phyloP scores from a whole-genome alignment of 805 yeast species.

The Lachancea nothofagi region DNA sequence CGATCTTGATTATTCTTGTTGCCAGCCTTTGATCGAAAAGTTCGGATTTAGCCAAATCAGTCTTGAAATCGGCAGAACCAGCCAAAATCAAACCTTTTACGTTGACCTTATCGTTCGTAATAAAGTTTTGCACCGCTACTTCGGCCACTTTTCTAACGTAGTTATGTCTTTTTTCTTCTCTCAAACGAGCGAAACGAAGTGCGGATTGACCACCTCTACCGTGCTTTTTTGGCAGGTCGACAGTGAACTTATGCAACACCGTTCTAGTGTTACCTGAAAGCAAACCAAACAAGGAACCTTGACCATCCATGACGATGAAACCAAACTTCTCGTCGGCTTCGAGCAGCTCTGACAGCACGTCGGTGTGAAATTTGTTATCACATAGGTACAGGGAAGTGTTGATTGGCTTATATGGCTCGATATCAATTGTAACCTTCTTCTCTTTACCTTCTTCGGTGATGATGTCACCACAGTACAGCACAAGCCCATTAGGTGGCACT shows the following conservation, averaged over 20 bases:
- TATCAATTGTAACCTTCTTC: conserved; percentile 92
- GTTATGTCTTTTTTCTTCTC: conserved; percentile 99
- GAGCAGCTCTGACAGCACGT: conserved; percentile 86
- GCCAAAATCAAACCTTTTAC: conserved; percentile 94
- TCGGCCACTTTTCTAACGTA: conserved; percentile 98
- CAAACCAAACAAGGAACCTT: conserved; percentile 93
- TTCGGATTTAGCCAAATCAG: conserved; percentile 87
- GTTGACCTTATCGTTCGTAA: conserved; percentile 88
- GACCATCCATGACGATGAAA: conserved; percentile 99
- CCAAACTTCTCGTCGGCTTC: conserved; percentile 97
- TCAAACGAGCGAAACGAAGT: conserved; percentile 94
- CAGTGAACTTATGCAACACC: conserved; percentile 90
- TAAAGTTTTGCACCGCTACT: conserved; percentile 94
- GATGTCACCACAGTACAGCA: conserved; percentile 97
- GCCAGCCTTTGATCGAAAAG: conserved; percentile 86
- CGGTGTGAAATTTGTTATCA: conserved; percentile 98
- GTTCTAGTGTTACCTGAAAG: conserved; percentile 96
- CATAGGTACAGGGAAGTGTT: conserved; percentile 94
- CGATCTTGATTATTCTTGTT: conserved; percentile 82
- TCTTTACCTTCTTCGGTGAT: conserved; percentile 96
- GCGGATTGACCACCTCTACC: conserved; percentile 99
- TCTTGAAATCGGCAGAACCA: conserved; percentile 98
- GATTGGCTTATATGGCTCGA: conserved; percentile 98
- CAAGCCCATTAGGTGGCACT: conserved; percentile 94
- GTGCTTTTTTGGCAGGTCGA: conserved; percentile 98